These are phyloP conservation scores for Cystobasidium sp. DNA, from an alignment of 1,284 basidiomycete genomes.

Conservation along the genomic window DNA sequence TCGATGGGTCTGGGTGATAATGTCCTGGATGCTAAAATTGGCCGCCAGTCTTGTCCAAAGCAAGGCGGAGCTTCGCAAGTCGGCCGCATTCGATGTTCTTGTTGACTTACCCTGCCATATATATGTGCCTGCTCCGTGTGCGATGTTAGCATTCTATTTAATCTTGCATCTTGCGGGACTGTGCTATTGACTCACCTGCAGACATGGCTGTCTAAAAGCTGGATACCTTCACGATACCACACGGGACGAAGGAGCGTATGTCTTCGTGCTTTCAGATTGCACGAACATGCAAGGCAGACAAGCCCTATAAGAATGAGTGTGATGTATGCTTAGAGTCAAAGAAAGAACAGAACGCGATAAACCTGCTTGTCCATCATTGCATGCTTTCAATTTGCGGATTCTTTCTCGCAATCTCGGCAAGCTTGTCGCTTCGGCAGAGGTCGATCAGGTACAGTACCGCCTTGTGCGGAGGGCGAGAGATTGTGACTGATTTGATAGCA, in stretches of 20 bases:
- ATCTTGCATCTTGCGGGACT: background rate
- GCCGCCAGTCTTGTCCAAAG: background rate
- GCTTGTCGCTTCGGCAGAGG: background rate
- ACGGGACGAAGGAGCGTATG: background rate
- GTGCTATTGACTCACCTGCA: slow-evolving; percentile 17
- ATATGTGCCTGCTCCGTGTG: slow-evolving; percentile 16
- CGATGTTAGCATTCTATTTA: background rate
- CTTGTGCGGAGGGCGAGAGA: background rate
- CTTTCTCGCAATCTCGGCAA: slow-evolving; percentile 17
- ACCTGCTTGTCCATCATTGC: background rate
- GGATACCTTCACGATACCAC: too few species aligned
- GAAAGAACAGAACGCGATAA: background rate
- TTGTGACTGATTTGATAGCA: too few species aligned
- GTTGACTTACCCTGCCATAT: slow-evolving; percentile 36
- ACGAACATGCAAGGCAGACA: background rate
- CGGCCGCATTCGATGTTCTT: too few species aligned
- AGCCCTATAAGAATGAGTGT: background rate
- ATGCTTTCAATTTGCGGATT: background rate
- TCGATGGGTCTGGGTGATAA: background rate
- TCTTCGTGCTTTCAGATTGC: background rate
- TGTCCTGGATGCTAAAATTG: slow-evolving; percentile 8
- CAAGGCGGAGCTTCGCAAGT: slow-evolving; percentile 7
- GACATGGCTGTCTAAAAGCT: slow-evolving; percentile 13
- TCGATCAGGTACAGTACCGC: slow-evolving; percentile 4
- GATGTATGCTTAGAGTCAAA: background rate